Percentiles rank a stretch among this genome's conserved stretches.
Evolutionary conservation across 164 flowering plant genomes (phyloP).

Genomic region (Malania oleifera): DNA sequence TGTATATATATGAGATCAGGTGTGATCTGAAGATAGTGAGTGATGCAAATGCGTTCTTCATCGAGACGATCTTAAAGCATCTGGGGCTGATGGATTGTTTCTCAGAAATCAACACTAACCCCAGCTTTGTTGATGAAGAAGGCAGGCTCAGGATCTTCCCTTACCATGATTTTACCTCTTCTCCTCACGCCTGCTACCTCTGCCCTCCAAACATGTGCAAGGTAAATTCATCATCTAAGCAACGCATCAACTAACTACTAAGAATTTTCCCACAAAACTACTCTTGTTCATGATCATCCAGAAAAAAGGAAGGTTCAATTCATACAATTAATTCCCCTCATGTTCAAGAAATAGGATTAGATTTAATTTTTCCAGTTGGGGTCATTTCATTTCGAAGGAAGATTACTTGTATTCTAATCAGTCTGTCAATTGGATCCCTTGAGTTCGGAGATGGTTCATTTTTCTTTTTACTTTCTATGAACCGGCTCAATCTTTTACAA

Average conservation of each 20-base stretch:
- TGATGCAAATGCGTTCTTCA: conserved; percentile 76
- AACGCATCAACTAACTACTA: too few species aligned
- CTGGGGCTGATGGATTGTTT: conserved; percentile 53
- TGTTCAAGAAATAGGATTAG: neutral
- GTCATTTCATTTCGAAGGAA: too few species aligned
- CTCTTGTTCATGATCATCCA: too few species aligned
- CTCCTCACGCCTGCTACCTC: conserved; percentile 61
- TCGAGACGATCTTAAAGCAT: conserved; percentile 75
- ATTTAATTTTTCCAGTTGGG: neutral
- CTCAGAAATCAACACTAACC: conserved; percentile 77
- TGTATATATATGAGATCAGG: conserved; percentile 25
- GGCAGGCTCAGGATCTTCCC: conserved; percentile 69
- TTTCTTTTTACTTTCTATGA: too few species aligned
- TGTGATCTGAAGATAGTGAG: conserved; percentile 80
- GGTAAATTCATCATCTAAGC: conserved; percentile 39
- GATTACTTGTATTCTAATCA: too few species aligned
- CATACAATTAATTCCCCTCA: neutral
- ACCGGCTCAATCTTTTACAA: too few species aligned
- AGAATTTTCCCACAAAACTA: too few species aligned
- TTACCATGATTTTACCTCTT: conserved; percentile 48
- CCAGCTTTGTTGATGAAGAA: conserved; percentile 52
- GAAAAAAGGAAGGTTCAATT: too few species aligned
- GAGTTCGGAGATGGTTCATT: too few species aligned
- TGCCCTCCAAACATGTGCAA: conserved; percentile 99
- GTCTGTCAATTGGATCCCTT: too few species aligned